Percentiles rank a stretch among this genome's conserved stretches.
Conservation (phyloP, 2,329 filamentous ascomycete species). For the Sclerotinia trifoliorum region DNA sequence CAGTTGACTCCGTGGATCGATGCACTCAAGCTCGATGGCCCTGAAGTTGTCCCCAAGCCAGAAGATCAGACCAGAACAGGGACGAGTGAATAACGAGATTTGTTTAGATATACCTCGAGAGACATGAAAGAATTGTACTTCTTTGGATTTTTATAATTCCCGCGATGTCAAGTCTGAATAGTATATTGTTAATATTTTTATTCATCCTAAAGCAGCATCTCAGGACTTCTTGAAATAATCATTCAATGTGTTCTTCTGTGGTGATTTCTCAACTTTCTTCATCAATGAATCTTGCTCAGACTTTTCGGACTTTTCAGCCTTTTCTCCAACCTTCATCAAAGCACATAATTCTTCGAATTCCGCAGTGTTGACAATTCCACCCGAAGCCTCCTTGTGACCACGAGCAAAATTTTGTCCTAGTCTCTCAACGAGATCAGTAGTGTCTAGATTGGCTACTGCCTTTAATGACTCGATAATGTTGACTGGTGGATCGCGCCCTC, state of each 20-base stretch:
- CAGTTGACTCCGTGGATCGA: neutral
- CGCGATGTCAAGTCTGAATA: neutral
- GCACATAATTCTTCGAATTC: constrained; percentile 66
- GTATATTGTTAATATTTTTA: neutral
- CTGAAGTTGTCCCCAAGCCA: neutral
- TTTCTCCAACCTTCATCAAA: constrained; percentile 58
- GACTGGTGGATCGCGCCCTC: constrained; percentile 53
- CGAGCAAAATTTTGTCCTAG: constrained; percentile 63
- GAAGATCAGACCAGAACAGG: neutral
- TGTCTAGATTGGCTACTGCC: constrained; percentile 48
- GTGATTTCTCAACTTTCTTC: constrained; percentile 41
- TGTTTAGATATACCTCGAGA: neutral
- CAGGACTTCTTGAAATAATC: constrained; percentile 52
- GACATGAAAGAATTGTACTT: neutral
- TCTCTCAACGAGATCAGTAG: constrained; percentile 45
- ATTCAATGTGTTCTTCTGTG: constrained; percentile 54
- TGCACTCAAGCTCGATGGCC: neutral
- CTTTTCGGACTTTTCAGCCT: constrained; percentile 47
- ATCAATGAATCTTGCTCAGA: constrained; percentile 40
- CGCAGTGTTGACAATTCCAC: constrained; percentile 58
- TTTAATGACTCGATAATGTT: constrained; percentile 61
- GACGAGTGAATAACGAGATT: neutral
- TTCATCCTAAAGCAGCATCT: neutral
- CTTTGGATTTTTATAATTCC: neutral
- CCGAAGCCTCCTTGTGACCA: constrained; percentile 66